These are phyloP conservation scores for Carex kokanica DNA, from an alignment of 176 grass and related monocot genomes.

Conservation along the genomic window DNA sequence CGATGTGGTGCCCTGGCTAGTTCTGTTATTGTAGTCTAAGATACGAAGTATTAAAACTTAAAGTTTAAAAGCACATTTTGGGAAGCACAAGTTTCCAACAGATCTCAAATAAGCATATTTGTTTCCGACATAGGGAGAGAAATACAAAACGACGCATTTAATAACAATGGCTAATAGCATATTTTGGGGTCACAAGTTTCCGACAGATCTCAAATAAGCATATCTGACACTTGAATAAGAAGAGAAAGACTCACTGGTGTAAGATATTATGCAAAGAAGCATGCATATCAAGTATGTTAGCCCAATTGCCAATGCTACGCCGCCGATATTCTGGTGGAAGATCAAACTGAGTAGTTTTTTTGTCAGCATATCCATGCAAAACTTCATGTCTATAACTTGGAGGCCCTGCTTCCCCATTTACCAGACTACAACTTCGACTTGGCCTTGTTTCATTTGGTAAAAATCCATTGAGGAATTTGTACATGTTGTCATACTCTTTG, in stretches of 20 bases:
- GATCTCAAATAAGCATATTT: constrained; percentile 25
- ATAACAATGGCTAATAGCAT: constrained; percentile 53
- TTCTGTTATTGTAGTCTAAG: not conserved
- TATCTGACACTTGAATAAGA: not conserved
- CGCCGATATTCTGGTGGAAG: constrained; percentile 34
- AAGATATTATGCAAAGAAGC: constrained; percentile 60
- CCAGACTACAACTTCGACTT: constrained; percentile 1
- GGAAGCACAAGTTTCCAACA: not conserved
- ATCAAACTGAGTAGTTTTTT: constrained; percentile 9
- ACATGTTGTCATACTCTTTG: constrained; percentile 35
- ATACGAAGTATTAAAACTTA: not conserved
- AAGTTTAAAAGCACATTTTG: constrained; percentile 3
- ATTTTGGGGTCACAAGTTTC: no score
- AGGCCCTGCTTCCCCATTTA: constrained; percentile 17
- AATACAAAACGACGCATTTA: constrained; percentile 56
- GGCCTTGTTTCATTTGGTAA: constrained; percentile 27
- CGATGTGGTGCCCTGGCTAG: not conserved
- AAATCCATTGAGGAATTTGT: constrained; percentile 41
- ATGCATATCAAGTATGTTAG: constrained; percentile 72
- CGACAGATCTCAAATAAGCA: no score
- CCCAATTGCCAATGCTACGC: constrained; percentile 50
- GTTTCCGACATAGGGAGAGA: constrained; percentile 51
- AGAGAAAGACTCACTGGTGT: constrained; percentile 51
- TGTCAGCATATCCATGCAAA: not conserved
- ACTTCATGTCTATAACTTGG: constrained; percentile 13